Evolutionary conservation across 345 rosid genomes (phyloP).

Genomic region (Melaleuca quinquenervia): DNA sequence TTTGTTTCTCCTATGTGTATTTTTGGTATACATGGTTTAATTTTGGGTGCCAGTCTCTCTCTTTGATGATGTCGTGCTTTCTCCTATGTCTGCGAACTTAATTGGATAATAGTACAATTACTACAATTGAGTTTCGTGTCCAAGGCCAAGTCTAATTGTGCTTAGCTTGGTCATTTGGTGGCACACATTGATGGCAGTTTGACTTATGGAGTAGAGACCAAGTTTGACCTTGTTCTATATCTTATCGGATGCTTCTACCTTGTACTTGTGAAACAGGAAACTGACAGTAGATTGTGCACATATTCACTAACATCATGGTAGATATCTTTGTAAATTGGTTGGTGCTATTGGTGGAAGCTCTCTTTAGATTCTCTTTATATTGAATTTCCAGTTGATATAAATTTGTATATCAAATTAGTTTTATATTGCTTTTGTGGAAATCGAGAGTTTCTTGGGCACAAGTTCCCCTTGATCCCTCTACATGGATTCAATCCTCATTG

Average conservation of each 20-base stretch:
- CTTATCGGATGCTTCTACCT: neutral
- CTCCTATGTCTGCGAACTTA: neutral
- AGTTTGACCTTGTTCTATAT: too few relatives aligned
- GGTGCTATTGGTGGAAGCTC: neutral
- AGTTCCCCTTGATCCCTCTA: neutral
- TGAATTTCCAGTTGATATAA: neutral
- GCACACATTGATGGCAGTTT: neutral
- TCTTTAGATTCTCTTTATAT: neutral
- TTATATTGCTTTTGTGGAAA: neutral
- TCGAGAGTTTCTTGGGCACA: neutral
- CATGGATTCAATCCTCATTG: neutral
- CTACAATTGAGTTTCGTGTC: neutral
- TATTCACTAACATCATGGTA: neutral
- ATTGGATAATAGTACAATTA: neutral
- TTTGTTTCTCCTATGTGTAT: neutral
- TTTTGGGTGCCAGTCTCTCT: neutral
- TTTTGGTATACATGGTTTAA: neutral
- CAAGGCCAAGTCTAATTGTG: neutral
- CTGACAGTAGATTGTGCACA: neutral
- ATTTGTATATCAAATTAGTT: neutral
- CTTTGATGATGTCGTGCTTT: neutral
- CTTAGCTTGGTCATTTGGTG: neutral
- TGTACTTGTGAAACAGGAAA: neutral
- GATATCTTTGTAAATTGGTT: neutral
- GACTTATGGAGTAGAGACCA: too few relatives aligned